Conservation (phyloP, 768 basidiomycete genomes). For the Gymnopilus junonius region DNA sequence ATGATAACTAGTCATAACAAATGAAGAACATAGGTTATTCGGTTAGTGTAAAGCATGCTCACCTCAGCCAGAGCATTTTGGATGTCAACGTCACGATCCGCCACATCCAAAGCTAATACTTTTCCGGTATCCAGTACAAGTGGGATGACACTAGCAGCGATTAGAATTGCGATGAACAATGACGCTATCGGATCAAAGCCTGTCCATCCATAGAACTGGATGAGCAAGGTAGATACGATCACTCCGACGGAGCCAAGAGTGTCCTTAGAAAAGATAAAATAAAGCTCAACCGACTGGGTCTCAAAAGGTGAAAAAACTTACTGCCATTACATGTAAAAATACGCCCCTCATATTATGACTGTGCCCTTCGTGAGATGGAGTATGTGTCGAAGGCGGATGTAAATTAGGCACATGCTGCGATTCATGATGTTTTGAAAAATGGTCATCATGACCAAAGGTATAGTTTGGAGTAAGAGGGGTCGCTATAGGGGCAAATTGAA, state of each 20-base stretch:
- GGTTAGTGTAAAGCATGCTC: slow-evolving; percentile 3
- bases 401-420: slow-evolving; percentile 41
- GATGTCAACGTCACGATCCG: slow-evolving; percentile 58
- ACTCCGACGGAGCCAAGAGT: slow-evolving; percentile 98
- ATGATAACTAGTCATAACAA: slow-evolving; percentile 54
- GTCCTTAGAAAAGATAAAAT: slow-evolving; percentile 62
- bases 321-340: slow-evolving; percentile 96
- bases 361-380: slow-evolving; percentile 74
- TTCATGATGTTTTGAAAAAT: slow-evolving; percentile 53
- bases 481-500: slow-evolving; percentile 3
- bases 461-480: slow-evolving; percentile 76
- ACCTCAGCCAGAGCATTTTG: slow-evolving; percentile 69
- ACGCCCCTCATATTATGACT: slow-evolving; percentile 99
- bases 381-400: slow-evolving; percentile 33
- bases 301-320: slow-evolving; percentile 45
- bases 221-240: slow-evolving; percentile 94
- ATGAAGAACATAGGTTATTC: neutral
- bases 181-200: slow-evolving; percentile 99
- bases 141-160: slow-evolving; percentile 94
- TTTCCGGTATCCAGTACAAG: slow-evolving; percentile 93
- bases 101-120: slow-evolving; percentile 86
- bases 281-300: too few relatives aligned
- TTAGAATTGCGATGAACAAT: slow-evolving; percentile 92
- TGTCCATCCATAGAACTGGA: slow-evolving; percentile 97
- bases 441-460: slow-evolving; percentile 53